Base-by-base conservation (phyloP, 805 yeast species). In the Saccharomycopsis javanensis region DNA sequence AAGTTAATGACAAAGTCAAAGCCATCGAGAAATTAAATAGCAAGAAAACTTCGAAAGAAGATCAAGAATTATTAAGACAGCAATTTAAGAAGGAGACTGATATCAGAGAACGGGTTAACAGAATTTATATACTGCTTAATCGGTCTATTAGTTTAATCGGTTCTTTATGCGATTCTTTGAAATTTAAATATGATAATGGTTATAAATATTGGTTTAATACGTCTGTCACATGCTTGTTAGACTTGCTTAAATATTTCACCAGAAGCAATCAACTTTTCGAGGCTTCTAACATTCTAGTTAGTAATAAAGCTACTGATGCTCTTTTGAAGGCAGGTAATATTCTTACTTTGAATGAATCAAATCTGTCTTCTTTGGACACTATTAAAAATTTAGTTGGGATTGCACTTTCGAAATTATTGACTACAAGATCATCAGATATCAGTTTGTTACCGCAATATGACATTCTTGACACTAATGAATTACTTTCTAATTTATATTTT, bases 11-110 rank as follows among this genome's bases (percentile, higher is more conserved):
- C 10, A 42, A 42, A n/a, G 48, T 42, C 5, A 42, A 8, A 20
- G 48, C 48, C 8, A 42, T 42, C 4, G 48, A 42, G 2, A 42
- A 25, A 42, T 42, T 42, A 10, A 42, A 42, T 20, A 42, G 23
- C 11, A 83, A 78, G 69, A 86, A 86, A 65, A 72, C 84, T 45
- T 77, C 95, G 2, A 85, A 82, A 62, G 97, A 91, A 65, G 96
- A 94, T 59, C 86, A 81, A 60, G 72, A 66, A 0, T 67, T 79
- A 55, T 83, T 87, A 1, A 78, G 78, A 50, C 80, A 78, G 51
- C 92, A 88, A 65, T 63, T 90, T 20, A 72, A 68, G 0, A 77
- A 79, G 61, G 98, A 94, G 67, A 66, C 79, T 0, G 66, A 60
- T 2, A 77, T 86, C 25, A 78, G 97, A 60, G 50, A 57, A 0